Conservation (phyloP, 2,329 filamentous ascomycete genomes). For the Daldinia sp. region DNA sequence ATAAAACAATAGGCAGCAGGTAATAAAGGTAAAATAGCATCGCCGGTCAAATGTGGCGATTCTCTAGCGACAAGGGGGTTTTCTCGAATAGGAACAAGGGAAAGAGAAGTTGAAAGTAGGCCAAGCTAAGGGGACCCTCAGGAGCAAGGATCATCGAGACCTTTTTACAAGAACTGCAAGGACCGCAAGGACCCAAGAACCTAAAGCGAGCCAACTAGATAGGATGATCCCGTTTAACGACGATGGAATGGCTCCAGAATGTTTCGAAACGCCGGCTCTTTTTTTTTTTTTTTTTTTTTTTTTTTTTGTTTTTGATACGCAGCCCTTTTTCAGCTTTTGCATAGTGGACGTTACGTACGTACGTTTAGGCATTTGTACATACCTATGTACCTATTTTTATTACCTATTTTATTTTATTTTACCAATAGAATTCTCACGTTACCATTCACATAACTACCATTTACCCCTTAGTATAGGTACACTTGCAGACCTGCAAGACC, state of each 20-base stretch:
- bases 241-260: slow-evolving; percentile 27
- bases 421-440: no score
- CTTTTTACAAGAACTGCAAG: background rate
- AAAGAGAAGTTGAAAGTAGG: background rate
- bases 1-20: background rate
- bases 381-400: no score
- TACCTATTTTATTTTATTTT: no score
- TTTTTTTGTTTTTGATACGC: background rate
- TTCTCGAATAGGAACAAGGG: background rate
- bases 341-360: no score
- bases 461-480: no score
- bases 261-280: slow-evolving; percentile 35
- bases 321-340: background rate
- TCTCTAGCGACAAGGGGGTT: slow-evolving; percentile 17
- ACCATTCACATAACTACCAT: no score
- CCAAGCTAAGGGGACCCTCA: background rate
- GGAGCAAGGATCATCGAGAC: no score
- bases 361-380: no score
- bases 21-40: slow-evolving; percentile 2
- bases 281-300: no score
- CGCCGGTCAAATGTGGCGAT: slow-evolving; percentile 33
- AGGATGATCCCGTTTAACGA: slow-evolving; percentile 26
- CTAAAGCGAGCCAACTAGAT: slow-evolving; percentile 6
- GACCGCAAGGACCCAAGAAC: no score
- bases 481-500: slow-evolving; percentile 22